phyloP scores from a whole-genome alignment of 2,329 filamentous ascomycete species.

The Arthrobotrys megalospora region DNA sequence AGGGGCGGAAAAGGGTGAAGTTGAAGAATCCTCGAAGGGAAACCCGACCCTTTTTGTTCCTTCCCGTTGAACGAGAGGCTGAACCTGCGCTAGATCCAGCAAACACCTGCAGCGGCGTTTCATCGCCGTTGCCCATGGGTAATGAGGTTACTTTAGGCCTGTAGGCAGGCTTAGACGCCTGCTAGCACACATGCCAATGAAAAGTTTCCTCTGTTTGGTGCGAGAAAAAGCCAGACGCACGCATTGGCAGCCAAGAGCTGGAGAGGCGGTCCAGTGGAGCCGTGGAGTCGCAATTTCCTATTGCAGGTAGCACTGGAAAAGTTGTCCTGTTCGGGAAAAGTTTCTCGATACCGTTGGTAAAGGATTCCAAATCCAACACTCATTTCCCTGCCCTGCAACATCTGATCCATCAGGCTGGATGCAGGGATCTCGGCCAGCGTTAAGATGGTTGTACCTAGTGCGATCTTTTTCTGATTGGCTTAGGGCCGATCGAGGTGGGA shows the following conservation, averaged over 20 bases:
- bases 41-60: slow-evolving; percentile 43
- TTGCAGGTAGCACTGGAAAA: slow-evolving; percentile 40
- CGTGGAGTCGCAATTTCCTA: slow-evolving; percentile 49
- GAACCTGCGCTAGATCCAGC: slow-evolving; percentile 35
- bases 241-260: slow-evolving; percentile 29
- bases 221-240: slow-evolving; percentile 19
- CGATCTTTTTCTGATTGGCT: slow-evolving; percentile 25
- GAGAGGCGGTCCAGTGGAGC: slow-evolving; percentile 18
- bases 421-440: slow-evolving; percentile 2
- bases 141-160: slow-evolving; percentile 36
- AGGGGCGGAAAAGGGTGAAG: slow-evolving; percentile 28
- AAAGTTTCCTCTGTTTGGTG: slow-evolving; percentile 41
- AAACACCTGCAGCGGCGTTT: slow-evolving; percentile 37
- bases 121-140: slow-evolving; percentile 15
- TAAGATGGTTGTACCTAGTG: background rate
- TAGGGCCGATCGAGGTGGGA: background rate
- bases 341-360: slow-evolving; percentile 3
- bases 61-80: slow-evolving; percentile 21
- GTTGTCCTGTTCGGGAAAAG: slow-evolving; percentile 53
- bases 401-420: background rate
- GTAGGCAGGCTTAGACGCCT: slow-evolving; percentile 29
- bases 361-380: slow-evolving; percentile 58
- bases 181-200: background rate
- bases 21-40: slow-evolving; percentile 32
- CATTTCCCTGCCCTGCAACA: slow-evolving; percentile 39